Evolutionary conservation across 495 filamentous ascomycete genomes (phyloP), one percentile per base, ranked within the genome.

Genomic region (Podospora pseudopauciseta): DNA sequence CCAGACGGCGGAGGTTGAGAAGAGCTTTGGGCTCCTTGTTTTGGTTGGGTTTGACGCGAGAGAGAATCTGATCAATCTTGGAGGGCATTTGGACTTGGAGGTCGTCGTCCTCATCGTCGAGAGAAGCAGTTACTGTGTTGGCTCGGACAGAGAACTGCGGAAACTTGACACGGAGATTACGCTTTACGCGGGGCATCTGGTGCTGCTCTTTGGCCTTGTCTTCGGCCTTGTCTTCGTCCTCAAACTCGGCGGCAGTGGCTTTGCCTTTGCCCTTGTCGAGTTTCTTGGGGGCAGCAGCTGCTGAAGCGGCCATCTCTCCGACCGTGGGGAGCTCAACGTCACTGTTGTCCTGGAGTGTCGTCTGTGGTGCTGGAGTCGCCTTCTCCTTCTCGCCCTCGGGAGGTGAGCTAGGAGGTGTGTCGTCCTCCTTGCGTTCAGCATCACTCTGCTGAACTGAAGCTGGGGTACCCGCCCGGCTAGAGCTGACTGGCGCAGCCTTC

Each of bases 1-100:
- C 92, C 27, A 97, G 83, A 60, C 87, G 86, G 63, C 90, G 89
- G 16, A 95, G 82, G 20, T 82, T 85, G 56, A 87, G 84, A 71
- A 96, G 83, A 7, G 90, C 84, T n/a, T 80, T 77, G 2, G 89
- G 82, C 73, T 93, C 89, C 34, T 86, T 82, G 32, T 80, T 71
- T 65, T 85, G 83, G 60, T 81, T 83, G 4, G 82, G 74, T 0
- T 89, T 88, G 9, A 93, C 73, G 23, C 88, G 87, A 71, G 93
- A 87, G 71, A 96, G 94, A 28, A 91, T 84, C 63, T 86, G 76
- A 71, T 81, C 85, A 68, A 83, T 74, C 68, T 73, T 81, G 68
- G 71, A 75, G 39, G 73, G 70, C 27, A 73, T 72, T 19, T 19
- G 9, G 68, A 84, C 78, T 49, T 78, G 75, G 44, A 83, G 73